Percentiles rank a stretch among this genome's conserved stretches.
Conservation (phyloP, 1,284 basidiomycete genomes). For the Austroboletus novae-zelandiae region DNA sequence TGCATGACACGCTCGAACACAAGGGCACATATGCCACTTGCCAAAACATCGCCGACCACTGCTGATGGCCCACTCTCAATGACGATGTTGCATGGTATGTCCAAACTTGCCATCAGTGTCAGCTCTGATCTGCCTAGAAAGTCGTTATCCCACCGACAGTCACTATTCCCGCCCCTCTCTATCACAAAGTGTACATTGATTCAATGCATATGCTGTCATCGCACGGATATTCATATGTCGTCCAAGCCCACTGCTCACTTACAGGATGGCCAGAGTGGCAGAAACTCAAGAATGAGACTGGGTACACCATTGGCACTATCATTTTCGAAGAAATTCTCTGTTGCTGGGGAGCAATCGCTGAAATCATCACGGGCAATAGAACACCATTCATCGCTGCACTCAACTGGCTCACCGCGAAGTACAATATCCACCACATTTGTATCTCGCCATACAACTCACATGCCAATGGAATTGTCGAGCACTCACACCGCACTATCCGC, state of each 20-base stretch:
- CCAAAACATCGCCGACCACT: background rate
- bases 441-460: no score
- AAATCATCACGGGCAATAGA: slow-evolving; percentile 2
- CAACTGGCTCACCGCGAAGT: no score
- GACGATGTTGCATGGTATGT: slow-evolving; percentile 1
- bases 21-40: background rate
- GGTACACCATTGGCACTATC: background rate
- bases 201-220: background rate
- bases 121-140: background rate
- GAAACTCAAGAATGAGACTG: slow-evolving; percentile 15
- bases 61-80: background rate
- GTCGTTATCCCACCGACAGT: slow-evolving; percentile 8
- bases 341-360: slow-evolving; percentile 1
- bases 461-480: no score
- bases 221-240: background rate
- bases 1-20: background rate
- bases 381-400: no score
- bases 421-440: no score
- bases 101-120: slow-evolving; percentile 8
- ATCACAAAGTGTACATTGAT: background rate
- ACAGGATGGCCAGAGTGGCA: background rate
- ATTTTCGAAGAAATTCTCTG: slow-evolving; percentile 2
- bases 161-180: slow-evolving; percentile 14
- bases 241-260: slow-evolving; percentile 2
- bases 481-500: no score